Conservation (phyloP, 768 basidiomycete genomes). For the Asterophora parasitica region DNA sequence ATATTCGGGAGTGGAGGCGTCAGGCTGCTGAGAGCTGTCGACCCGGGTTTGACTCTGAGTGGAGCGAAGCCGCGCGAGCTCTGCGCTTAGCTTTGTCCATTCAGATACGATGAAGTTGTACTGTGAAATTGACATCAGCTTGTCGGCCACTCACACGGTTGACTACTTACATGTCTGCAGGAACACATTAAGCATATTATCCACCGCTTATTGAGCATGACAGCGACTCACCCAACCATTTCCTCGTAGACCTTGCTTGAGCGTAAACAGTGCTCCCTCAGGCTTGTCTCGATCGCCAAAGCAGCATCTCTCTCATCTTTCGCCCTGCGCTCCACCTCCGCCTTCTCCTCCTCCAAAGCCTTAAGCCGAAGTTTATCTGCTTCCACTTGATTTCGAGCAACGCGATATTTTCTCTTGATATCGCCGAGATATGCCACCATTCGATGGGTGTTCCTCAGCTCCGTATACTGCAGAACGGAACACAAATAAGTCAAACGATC, state of each 20-base stretch:
- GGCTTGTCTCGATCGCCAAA: conserved; percentile 44
- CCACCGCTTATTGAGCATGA: not conserved
- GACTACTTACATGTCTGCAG: conserved; percentile 28
- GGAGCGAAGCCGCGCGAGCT: conserved; percentile 20
- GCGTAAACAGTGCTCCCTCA: conserved; percentile 48
- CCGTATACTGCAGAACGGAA: conserved; percentile 35
- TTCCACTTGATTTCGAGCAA: conserved; percentile 8
- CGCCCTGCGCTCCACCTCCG: conserved; percentile 31
- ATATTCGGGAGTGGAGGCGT: conserved; percentile 6
- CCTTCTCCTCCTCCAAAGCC: conserved; percentile 30
- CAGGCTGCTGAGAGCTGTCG: not conserved
- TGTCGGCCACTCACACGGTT: not conserved
- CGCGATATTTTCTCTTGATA: conserved; percentile 35
- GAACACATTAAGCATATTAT: conserved; percentile 4
- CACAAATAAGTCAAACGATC: not conserved
- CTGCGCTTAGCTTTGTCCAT: conserved; percentile 25
- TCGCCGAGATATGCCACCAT: conserved; percentile 50
- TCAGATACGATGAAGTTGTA: conserved; percentile 30
- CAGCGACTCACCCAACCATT: conserved; percentile 35
- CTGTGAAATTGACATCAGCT: conserved; percentile 16
- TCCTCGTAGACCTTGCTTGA: conserved; percentile 39
- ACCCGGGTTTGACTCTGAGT: conserved; percentile 8
- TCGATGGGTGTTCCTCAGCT: conserved; percentile 44
- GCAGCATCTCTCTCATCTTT: conserved; percentile 51
- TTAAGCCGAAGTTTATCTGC: conserved; percentile 30